These are phyloP conservation scores for Aphanomyces cochlioides DNA, from an alignment of 352 stramenopile genomes.

Conservation along the genomic window DNA sequence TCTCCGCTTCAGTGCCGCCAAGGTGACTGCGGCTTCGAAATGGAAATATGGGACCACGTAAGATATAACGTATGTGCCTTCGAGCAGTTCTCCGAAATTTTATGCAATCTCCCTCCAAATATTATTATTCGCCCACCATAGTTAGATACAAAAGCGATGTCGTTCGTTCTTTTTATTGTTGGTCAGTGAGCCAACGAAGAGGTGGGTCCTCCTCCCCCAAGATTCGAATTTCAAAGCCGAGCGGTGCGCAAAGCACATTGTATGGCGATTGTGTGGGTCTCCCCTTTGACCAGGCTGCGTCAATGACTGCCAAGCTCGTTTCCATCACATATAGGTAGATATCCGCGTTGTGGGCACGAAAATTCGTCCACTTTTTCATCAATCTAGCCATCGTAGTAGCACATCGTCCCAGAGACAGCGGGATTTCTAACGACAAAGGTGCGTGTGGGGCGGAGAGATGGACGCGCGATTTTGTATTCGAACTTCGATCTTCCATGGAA, in stretches of 20 bases:
- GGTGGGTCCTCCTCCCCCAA: neutral
- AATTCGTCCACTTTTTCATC: too few species aligned
- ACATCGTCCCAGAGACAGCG: too few species aligned
- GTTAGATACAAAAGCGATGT: neutral
- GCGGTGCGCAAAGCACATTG: neutral
- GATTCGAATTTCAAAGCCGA: conserved; percentile 6
- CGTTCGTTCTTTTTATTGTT: conserved; percentile 24
- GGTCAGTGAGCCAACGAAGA: neutral
- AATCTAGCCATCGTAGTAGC: too few species aligned
- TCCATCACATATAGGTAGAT: too few species aligned
- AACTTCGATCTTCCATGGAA: conserved; percentile 1
- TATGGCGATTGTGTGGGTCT: too few species aligned
- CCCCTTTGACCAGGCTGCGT: too few species aligned
- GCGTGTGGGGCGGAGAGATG: too few species aligned
- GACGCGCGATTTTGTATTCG: too few species aligned
- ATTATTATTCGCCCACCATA: conserved; percentile 13
- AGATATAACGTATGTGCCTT: conserved; percentile 24
- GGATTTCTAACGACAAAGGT: too few species aligned
- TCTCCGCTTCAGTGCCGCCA: conserved; percentile 11
- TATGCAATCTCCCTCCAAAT: conserved; percentile 22
- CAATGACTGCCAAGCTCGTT: too few species aligned
- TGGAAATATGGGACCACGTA: conserved; percentile 19
- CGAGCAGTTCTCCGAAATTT: neutral
- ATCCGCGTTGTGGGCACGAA: too few species aligned
- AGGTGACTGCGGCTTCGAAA: conserved; percentile 22